Base-by-base conservation (phyloP, 208 protist genomes). In the Trichomonas gallinae region DNA sequence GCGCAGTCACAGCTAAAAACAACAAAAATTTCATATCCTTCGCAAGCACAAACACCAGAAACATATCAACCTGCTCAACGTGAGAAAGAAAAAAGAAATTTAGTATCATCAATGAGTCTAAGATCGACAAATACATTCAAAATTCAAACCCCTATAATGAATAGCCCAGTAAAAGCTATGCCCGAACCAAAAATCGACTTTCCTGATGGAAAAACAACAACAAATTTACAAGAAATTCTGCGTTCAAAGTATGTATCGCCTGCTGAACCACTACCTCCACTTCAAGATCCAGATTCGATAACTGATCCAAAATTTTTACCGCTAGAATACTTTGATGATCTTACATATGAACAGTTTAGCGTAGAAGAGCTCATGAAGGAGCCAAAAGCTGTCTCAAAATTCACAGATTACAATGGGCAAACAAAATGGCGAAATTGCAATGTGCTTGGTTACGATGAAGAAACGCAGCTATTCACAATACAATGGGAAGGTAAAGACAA, bases 311-410 rank as follows among this genome's bases (percentile, higher is more conserved):
- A 89, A 89, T 89, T 89, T 46, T 46, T 89, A 8, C 83, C 83
- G 10, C 40, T 89, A 44, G 83, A 89, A 89, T 89, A 89, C 38
- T 89, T 89, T 40, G 83, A 89, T 89, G 83, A 89, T 89, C 15
- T 89, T 31, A 17, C 34, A 13, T 89, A 26, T 44, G 31, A 31
- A 89, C 34, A 89, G 46, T 89, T n/a, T 46, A 46, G 10, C 17
- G 46, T 44, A 44, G 11, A 42, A 44, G 83, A 89, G 46, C 23
- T 89, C 10, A 42, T 89, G 40, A 42, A 89, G 26, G 40, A 89
- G 10, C 83, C 83, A n/a, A 31, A 46, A 44, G 83, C 34, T 89
- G 83, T 89, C 31, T 89, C 83, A 0, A 89, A 89, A 89, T 89
- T 44, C 31, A 89, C 83, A 46, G 38, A 46, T 46, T 72, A 31